Conservation (phyloP, 305 asterid genomes). For the Lippia alba region DNA sequence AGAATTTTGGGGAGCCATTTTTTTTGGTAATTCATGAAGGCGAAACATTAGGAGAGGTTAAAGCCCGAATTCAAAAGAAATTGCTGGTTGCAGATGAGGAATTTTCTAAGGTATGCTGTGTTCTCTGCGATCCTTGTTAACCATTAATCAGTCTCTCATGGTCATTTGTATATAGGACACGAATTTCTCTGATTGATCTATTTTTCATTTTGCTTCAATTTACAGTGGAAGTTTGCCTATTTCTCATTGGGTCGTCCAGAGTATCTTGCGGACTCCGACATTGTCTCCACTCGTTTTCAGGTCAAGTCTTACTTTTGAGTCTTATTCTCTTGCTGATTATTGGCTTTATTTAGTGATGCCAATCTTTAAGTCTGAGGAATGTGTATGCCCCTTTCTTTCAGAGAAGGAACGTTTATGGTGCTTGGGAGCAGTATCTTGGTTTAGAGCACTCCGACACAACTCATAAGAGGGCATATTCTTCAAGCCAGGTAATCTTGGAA, state of each 20-base stretch:
- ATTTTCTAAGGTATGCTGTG: conserved; percentile 61
- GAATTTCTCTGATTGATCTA: no score
- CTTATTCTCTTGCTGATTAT: neutral
- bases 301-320: conserved; percentile 47
- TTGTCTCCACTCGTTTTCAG: conserved; percentile 83
- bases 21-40: conserved; percentile 78
- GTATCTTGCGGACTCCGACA: conserved; percentile 80
- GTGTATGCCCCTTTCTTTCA: conserved; percentile 42
- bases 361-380: neutral
- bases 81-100: conserved; percentile 84
- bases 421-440: conserved; percentile 98
- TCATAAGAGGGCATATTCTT: conserved; percentile 69
- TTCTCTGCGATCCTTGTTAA: conserved; percentile 4
- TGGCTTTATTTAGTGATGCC: neutral
- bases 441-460: conserved; percentile 89
- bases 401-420: conserved; percentile 95
- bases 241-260: conserved; percentile 89
- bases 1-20: conserved; percentile 91
- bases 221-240: conserved; percentile 90
- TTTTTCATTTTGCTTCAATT: neutral
- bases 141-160: neutral
- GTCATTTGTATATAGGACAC: no score
- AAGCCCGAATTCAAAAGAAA: conserved; percentile 74
- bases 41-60: conserved; percentile 72
- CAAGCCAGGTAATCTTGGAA: conserved; percentile 77